phyloP scores from a whole-genome alignment of 768 basidiomycete genomes.

The Trametes sanguinea region DNA sequence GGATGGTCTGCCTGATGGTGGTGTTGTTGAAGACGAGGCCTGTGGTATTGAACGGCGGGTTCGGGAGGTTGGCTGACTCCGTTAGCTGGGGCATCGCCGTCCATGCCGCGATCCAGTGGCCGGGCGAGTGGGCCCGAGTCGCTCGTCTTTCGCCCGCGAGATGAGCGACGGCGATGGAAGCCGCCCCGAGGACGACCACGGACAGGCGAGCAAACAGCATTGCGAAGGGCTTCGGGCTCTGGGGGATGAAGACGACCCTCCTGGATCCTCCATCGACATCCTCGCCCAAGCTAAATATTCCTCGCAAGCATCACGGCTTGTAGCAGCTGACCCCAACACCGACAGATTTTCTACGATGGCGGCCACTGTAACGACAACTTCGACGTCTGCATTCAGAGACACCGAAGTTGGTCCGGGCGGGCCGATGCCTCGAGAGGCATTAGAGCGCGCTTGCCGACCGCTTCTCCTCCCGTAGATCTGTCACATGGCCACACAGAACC shows the following conservation, averaged over 20 bases:
- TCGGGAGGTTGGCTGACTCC: constrained; percentile 34
- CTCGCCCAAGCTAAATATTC: constrained; percentile 1
- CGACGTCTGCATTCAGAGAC: background rate
- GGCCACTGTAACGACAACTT: background rate
- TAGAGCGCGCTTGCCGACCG: background rate
- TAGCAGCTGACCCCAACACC: constrained; percentile 3
- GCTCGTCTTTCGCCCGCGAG: background rate
- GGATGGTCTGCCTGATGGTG: constrained; percentile 52
- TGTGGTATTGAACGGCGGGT: constrained; percentile 31
- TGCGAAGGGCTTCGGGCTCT: background rate
- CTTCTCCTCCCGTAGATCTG: background rate
- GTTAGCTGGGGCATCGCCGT: constrained; percentile 36
- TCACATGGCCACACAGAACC: constrained; percentile 1
- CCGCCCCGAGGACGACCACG: background rate
- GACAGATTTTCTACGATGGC: constrained; percentile 1
- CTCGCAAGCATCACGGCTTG: background rate
- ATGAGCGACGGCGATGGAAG: background rate
- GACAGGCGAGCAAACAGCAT: constrained; percentile 8
- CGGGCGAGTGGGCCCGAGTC: constrained; percentile 4
- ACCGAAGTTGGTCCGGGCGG: constrained; percentile 12
- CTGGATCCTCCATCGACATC: background rate
- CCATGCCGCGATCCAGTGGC: constrained; percentile 36
- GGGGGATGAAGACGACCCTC: background rate
- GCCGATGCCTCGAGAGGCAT: background rate
- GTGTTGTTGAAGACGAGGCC: constrained; percentile 44